Evolutionary conservation across 768 basidiomycete genomes (phyloP), one percentile per base, ranked within the genome.

Genomic region (Exidia glandulosa): DNA sequence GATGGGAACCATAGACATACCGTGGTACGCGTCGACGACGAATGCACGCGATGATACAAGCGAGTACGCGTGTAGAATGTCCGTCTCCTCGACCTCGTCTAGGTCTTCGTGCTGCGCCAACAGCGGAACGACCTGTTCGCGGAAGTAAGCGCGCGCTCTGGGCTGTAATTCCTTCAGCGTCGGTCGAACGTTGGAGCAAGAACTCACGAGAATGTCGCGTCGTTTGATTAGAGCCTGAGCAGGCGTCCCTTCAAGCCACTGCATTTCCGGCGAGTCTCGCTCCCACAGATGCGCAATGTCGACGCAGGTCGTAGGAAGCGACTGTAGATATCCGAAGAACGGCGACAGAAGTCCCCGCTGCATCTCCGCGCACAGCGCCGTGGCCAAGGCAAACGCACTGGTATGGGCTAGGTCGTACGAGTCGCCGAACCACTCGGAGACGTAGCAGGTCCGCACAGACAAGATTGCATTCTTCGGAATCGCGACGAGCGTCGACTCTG

Each of bases 31-130:
- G 70, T 94, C 92, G 62, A 92, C 82, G 61, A 89, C 75, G 72
- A 94, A 94, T 2, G 90, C 86, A 37, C 92, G 79, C 3, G 90
- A 87, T 2, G 85, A 87, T 57, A 94, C 88, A 33, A 93, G 78
- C 2, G 79, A 73, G 65, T 80, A 83, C 10, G 85, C 81, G 57
- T 77, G 73, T 57, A 75, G 70, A 67, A 86, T 86, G 0, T 75
- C 78, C 47, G 63, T 60, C 60, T 54, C 50, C 1, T 54, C 30
- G 2, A 29, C 10, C 19, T 29, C 29, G 2, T 54, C 50, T 2
- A 54, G 50, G 25, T 29, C 50, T 14, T 54, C 50, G n/a, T n/a
- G n/a, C n/a, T n/a, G n/a, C n/a, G n/a, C n/a, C 2, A 54, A 13
- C 6, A 1, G 2, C 2, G 14, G 50, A 7, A 31, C 30, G 2